A percentile compares a stretch with the other conserved stretches of the same genome.
Evolutionary conservation across 2,329 filamentous ascomycete genomes (phyloP).

Genomic region (Helicocarpus griseus): DNA sequence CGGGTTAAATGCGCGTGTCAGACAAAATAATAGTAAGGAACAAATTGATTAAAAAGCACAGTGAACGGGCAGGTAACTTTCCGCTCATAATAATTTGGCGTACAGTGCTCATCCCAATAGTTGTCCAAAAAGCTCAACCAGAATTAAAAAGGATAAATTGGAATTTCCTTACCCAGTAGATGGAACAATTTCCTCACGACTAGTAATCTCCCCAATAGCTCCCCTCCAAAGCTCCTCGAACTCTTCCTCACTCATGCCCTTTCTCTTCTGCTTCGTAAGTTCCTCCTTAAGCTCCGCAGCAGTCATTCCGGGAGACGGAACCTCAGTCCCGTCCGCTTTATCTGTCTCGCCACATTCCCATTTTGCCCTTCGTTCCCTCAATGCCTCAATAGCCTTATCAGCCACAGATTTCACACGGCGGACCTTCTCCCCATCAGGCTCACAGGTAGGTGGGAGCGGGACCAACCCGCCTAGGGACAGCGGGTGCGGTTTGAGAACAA

Average conservation of each 20-base stretch:
- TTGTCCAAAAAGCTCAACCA: neutral
- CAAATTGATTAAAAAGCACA: neutral
- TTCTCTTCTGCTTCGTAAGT: slow-evolving; percentile 66
- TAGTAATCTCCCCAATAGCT: slow-evolving; percentile 41
- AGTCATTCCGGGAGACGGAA: slow-evolving; percentile 55
- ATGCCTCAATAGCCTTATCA: slow-evolving; percentile 74
- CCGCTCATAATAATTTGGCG: neutral
- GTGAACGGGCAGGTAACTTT: neutral
- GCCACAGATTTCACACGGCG: slow-evolving; percentile 79
- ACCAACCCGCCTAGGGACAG: slow-evolving; percentile 70
- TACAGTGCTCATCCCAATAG: neutral
- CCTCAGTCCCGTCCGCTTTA: slow-evolving; percentile 50
- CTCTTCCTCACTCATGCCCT: slow-evolving; percentile 74
- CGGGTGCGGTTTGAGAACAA: slow-evolving; percentile 75
- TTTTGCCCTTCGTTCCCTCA: slow-evolving; percentile 74
- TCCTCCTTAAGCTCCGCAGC: slow-evolving; percentile 65
- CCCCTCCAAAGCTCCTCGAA: slow-evolving; percentile 70
- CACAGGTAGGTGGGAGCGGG: slow-evolving; percentile 82
- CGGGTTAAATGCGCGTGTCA: slow-evolving; percentile 40
- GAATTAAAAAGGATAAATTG: neutral
- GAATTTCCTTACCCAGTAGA: slow-evolving; percentile 46
- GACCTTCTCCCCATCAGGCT: slow-evolving; percentile 88
- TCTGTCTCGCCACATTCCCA: slow-evolving; percentile 76
- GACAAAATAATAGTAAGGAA: slow-evolving; percentile 25
- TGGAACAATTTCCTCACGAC: slow-evolving; percentile 51